phyloP scores from a whole-genome alignment of 2,329 filamentous ascomycete species.

The Zymoseptoria passerinii region DNA sequence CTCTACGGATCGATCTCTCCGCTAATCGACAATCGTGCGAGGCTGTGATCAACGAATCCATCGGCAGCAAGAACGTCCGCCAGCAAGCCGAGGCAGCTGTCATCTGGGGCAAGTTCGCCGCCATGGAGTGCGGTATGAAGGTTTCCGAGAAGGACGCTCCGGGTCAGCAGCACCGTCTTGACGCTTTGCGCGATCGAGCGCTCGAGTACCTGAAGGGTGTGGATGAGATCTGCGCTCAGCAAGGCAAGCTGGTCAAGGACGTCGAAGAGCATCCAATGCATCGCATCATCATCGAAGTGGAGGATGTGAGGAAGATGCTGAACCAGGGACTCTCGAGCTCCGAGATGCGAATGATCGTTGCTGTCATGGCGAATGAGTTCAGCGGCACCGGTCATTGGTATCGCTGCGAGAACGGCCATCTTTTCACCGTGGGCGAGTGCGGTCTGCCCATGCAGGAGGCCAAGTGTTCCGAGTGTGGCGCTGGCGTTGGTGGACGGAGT shows the following conservation, averaged over 20 bases:
- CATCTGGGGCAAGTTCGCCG: constrained; percentile 43
- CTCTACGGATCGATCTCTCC: constrained; percentile 26
- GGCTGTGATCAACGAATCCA: constrained; percentile 35
- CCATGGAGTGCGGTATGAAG: constrained; percentile 32
- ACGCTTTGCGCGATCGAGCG: constrained; percentile 13
- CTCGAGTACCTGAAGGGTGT: constrained; percentile 22
- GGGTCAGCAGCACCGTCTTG: neutral
- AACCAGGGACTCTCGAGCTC: constrained; percentile 31
- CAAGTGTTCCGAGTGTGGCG: constrained; percentile 55
- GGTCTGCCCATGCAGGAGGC: constrained; percentile 54
- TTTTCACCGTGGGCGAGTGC: constrained; percentile 33
- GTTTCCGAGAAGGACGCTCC: neutral
- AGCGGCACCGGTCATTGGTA: constrained; percentile 53
- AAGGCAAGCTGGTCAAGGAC: neutral
- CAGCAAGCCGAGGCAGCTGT: constrained; percentile 46
- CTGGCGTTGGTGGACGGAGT: constrained; percentile 46
- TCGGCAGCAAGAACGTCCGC: constrained; percentile 29
- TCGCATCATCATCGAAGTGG: constrained; percentile 39
- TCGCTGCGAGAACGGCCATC: constrained; percentile 48
- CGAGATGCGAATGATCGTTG: constrained; percentile 45
- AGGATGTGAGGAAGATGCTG: constrained; percentile 39
- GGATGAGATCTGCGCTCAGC: constrained; percentile 21
- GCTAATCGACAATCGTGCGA: constrained; percentile 35
- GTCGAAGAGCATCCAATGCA: constrained; percentile 6
- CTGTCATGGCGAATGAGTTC: constrained; percentile 40